Evolutionary conservation across 192 early-diverging fungal genomes (phyloP).

Genomic region (Backusella tuberculispora): DNA sequence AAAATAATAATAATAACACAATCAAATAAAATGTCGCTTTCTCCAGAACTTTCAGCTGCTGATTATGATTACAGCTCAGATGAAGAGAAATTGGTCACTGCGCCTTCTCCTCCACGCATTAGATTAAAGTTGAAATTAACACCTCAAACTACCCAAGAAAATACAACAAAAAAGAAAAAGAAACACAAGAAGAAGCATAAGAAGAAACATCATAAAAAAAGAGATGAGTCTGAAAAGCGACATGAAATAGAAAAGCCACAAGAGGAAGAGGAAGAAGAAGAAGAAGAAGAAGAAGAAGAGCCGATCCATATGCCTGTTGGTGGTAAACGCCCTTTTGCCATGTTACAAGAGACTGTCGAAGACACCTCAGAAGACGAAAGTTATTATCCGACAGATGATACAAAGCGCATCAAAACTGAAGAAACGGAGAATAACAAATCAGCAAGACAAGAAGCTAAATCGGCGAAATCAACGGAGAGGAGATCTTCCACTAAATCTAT

Average conservation of each 20-base stretch:
- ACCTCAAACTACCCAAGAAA: slow-evolving; percentile 15
- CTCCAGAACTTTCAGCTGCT: slow-evolving; percentile 29
- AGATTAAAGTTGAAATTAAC: slow-evolving; percentile 37
- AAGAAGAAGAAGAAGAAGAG: slow-evolving; percentile 35
- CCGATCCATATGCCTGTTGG: slow-evolving; percentile 4
- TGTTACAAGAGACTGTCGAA: background rate
- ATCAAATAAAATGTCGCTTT: slow-evolving; percentile 17
- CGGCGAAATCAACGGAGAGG: slow-evolving; percentile 19
- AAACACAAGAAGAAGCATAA: slow-evolving; percentile 32
- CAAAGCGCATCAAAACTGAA: background rate
- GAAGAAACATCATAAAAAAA: slow-evolving; percentile 22
- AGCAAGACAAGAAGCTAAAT: background rate
- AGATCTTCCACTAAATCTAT: slow-evolving; percentile 17
- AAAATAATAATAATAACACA: slow-evolving; percentile 4
- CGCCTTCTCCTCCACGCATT: slow-evolving; percentile 20
- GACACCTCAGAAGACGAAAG: background rate
- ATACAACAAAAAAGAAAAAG: slow-evolving; percentile 33
- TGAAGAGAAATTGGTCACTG: background rate
- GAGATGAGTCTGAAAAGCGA: background rate
- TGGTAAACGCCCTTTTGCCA: slow-evolving; percentile 17
- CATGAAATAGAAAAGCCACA: slow-evolving; percentile 15
- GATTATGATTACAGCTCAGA: slow-evolving; percentile 34
- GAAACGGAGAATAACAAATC: background rate
- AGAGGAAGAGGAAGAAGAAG: slow-evolving; percentile 37
- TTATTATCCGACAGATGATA: slow-evolving; percentile 17